phyloP scores from a whole-genome alignment of 805 yeast genomes.

The Lipomyces yamadae region DNA sequence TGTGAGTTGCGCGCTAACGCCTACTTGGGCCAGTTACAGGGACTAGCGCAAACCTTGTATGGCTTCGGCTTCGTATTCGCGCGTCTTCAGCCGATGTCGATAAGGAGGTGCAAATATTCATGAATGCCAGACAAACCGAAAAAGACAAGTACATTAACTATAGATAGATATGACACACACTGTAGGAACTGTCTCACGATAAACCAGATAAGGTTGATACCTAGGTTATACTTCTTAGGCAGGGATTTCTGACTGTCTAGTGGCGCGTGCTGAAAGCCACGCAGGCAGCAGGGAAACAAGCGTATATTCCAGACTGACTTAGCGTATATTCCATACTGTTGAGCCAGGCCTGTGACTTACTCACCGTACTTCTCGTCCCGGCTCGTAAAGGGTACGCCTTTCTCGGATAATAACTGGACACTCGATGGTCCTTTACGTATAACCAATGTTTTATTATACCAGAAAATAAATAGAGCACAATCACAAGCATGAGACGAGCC shows the following conservation, averaged over 20 bases:
- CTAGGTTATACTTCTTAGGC: not conserved
- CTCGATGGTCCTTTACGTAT: no score
- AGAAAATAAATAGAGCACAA: no score
- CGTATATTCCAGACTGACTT: not conserved
- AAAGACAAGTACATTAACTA: not conserved
- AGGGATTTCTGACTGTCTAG: not conserved
- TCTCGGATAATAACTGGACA: no score
- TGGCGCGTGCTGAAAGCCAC: not conserved
- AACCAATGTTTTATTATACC: no score
- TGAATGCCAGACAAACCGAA: not conserved
- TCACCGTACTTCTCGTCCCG: not conserved
- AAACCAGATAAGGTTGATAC: not conserved
- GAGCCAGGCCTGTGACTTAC: not conserved
- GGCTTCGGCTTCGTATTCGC: not conserved
- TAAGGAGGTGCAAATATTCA: not conserved
- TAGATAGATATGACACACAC: no score
- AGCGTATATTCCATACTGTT: constrained; percentile 1
- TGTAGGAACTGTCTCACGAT: no score
- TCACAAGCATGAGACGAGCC: no score
- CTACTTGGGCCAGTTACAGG: not conserved
- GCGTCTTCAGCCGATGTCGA: not conserved
- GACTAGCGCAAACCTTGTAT: not conserved
- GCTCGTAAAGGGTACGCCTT: not conserved
- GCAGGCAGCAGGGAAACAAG: not conserved
- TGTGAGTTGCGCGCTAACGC: not conserved